These are phyloP conservation scores for peach (Prunus persica) DNA, from an alignment of 306 rosid genomes.

Conservation along the genomic window Prunus_persica_NCBIv2 NC_034011.1:5765501-5766000, in stretches of 20 bases:
- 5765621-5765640: not conserved
- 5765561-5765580: constrained; percentile 79
- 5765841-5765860: not conserved
- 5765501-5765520: constrained; percentile 88
- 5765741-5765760: constrained; percentile 90
- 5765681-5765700: constrained; percentile 19
- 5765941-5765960: constrained; percentile 57
- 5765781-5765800: constrained; percentile 84
- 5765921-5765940: constrained; percentile 82
- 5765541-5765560: constrained; percentile 92
- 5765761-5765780: constrained; percentile 97
- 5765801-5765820: constrained; percentile 49
- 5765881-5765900: constrained; percentile 24
- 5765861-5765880: constrained; percentile 9
- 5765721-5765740: constrained; percentile 87
- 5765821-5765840: not conserved
- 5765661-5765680: not conserved
- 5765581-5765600: constrained; percentile 80
- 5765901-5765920: constrained; percentile 70
- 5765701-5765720: constrained; percentile 60
- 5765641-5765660: constrained; percentile 6
- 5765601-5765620: constrained; percentile 61
- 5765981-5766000: constrained; percentile 82
- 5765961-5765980: constrained; percentile 70
- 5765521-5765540: constrained; percentile 88